phyloP scores from a whole-genome alignment of 2,329 filamentous ascomycete species.

The Beauveria asiatica region DNA sequence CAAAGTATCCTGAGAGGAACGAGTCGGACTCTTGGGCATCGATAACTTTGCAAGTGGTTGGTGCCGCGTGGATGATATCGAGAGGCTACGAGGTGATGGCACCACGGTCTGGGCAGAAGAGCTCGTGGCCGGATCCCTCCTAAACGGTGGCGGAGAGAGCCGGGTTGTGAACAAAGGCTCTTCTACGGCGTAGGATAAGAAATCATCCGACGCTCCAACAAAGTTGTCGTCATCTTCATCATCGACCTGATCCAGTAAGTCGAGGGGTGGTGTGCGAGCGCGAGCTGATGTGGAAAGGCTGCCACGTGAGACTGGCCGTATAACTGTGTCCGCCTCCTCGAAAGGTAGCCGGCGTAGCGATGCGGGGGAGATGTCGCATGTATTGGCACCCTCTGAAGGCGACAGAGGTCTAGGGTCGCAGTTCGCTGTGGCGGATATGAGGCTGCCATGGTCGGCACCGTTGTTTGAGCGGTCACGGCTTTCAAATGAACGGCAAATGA shows the following conservation, averaged over 20 bases:
- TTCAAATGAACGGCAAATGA: neutral
- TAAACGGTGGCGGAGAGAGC: slow-evolving; percentile 6
- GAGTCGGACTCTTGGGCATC: neutral
- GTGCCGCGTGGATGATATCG: neutral
- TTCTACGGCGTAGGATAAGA: neutral
- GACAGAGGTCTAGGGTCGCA: slow-evolving; percentile 18
- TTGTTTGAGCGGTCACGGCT: neutral
- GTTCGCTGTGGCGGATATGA: slow-evolving; percentile 18
- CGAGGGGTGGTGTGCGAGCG: slow-evolving; percentile 1
- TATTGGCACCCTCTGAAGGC: slow-evolving; percentile 28
- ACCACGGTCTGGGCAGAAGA: slow-evolving; percentile 3
- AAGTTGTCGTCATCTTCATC: slow-evolving; percentile 8
- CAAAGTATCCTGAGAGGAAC: neutral
- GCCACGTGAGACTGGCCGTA: neutral
- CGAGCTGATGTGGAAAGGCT: neutral
- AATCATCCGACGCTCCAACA: neutral
- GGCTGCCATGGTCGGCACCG: slow-evolving; percentile 21
- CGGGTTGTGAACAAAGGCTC: neutral
- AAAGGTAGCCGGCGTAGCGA: slow-evolving; percentile 39
- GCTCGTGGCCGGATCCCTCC: neutral
- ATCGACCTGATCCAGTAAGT: neutral
- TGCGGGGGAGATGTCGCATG: slow-evolving; percentile 47
- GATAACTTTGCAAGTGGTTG: neutral
- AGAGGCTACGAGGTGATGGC: neutral
- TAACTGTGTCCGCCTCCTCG: neutral